Evolutionary conservation across 1,139 yeast genomes (phyloP).

Genomic region (Kodamaea sp.): DNA sequence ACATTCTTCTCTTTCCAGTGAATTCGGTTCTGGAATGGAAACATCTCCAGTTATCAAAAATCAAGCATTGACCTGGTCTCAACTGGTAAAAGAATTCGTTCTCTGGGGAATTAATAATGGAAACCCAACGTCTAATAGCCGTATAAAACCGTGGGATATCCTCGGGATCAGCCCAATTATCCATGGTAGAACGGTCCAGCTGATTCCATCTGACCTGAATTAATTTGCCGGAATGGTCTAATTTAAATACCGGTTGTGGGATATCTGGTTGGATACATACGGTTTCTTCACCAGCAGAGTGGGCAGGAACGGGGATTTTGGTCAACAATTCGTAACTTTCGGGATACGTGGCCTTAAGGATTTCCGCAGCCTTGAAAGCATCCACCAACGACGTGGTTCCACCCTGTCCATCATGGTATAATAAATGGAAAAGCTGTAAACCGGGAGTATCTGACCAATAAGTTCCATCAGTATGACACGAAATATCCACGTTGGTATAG

Average conservation of each 20-base stretch:
- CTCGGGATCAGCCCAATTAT: constrained; percentile 51
- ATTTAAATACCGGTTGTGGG: constrained; percentile 62
- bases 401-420: constrained; percentile 69
- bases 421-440: constrained; percentile 67
- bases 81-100: constrained; percentile 60
- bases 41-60: constrained; percentile 78
- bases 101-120: constrained; percentile 50
- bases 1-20: constrained; percentile 70
- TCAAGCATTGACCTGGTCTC: constrained; percentile 67
- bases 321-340: constrained; percentile 57
- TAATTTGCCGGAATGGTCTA: constrained; percentile 54
- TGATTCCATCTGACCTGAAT: constrained; percentile 77
- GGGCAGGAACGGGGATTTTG: constrained; percentile 63
- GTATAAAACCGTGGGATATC: constrained; percentile 60
- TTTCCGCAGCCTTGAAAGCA: constrained; percentile 63
- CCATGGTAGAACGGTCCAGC: constrained; percentile 71
- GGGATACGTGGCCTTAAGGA: constrained; percentile 50
- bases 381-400: constrained; percentile 74
- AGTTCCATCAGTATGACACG: constrained; percentile 75
- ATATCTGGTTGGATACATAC: constrained; percentile 67
- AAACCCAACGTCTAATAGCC: constrained; percentile 62
- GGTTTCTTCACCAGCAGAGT: constrained; percentile 72
- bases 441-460: constrained; percentile 82
- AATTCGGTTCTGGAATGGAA: constrained; percentile 72
- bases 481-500: constrained; percentile 68